Conservation (phyloP, 2,329 filamentous ascomycete species). For the Botrytis porri region DNA sequence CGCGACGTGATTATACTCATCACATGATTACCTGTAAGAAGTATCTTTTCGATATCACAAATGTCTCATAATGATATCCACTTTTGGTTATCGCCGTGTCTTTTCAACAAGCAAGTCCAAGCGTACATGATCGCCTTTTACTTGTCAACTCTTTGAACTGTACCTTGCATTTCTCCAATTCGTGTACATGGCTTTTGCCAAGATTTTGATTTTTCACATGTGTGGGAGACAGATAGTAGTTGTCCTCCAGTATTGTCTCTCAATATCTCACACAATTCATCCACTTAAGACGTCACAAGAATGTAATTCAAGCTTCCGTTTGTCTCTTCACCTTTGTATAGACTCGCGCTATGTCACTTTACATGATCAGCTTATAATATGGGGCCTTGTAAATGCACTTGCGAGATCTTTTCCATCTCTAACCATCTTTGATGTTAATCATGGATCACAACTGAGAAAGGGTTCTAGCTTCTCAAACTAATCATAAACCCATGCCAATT, state of each 20-base stretch:
- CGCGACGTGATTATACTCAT: not conserved
- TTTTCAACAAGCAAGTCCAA: not conserved
- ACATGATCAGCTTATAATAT: not conserved
- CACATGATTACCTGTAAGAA: not conserved
- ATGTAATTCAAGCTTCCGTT: not conserved
- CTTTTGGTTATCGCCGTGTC: not conserved
- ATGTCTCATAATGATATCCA: slow-evolving; percentile 4
- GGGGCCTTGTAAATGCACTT: not conserved
- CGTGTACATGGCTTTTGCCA: not conserved
- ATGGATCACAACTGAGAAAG: not conserved
- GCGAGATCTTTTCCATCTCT: not conserved
- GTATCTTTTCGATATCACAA: not conserved
- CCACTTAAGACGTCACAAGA: not conserved
- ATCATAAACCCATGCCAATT: not conserved
- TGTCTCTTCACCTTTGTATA: not conserved
- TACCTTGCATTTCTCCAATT: slow-evolving; percentile 2
- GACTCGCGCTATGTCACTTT: not conserved
- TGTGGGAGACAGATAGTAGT: not conserved
- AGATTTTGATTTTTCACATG: not conserved
- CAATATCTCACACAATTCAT: not conserved
- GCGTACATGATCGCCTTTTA: slow-evolving; percentile 2
- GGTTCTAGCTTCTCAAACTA: not conserved
- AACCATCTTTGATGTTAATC: not conserved
- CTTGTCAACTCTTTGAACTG: not conserved
- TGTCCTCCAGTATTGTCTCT: not conserved